These are phyloP conservation scores for Stagonosporopsis cucurbitacearum DNA, from an alignment of 2,329 filamentous ascomycete species.

Conservation along the genomic window DNA sequence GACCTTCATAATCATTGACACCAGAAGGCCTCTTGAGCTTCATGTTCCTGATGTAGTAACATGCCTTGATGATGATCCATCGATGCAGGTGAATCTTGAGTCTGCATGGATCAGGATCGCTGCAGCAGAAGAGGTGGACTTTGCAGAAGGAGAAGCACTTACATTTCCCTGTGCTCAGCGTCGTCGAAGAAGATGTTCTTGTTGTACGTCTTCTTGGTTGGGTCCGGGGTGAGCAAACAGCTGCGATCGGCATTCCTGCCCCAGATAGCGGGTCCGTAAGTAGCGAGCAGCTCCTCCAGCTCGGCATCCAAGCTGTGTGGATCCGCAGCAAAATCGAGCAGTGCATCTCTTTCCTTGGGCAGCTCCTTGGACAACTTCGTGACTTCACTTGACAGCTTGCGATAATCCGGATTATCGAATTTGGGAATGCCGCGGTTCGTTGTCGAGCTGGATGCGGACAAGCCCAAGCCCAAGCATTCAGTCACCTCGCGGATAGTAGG, in stretches of 20 bases:
- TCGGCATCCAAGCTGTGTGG: conserved; percentile 39
- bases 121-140: neutral
- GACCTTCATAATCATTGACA: conserved; percentile 39
- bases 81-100: conserved; percentile 48
- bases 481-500: conserved; percentile 49
- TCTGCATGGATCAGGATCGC: conserved; percentile 18
- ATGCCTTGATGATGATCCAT: conserved; percentile 50
- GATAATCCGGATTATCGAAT: conserved; percentile 48
- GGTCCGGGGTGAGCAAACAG: conserved; percentile 42
- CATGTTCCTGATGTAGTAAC: conserved; percentile 49
- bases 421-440: conserved; percentile 49
- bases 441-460: conserved; percentile 44
- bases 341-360: conserved; percentile 46
- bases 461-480: conserved; percentile 45
- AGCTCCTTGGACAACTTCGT: conserved; percentile 46
- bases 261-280: conserved; percentile 46
- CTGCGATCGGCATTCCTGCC: conserved; percentile 42
- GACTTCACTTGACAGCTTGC: conserved; percentile 46
- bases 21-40: conserved; percentile 44
- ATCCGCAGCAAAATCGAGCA: conserved; percentile 48
- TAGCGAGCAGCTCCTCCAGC: conserved; percentile 42
- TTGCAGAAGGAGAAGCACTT: conserved; percentile 16
- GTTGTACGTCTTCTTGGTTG: conserved; percentile 45
- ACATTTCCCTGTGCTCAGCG: conserved; percentile 43
- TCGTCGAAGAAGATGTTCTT: conserved; percentile 44